Conservation (phyloP, 192 early-diverging fungal genomes). For the Dissophora ornata region DNA sequence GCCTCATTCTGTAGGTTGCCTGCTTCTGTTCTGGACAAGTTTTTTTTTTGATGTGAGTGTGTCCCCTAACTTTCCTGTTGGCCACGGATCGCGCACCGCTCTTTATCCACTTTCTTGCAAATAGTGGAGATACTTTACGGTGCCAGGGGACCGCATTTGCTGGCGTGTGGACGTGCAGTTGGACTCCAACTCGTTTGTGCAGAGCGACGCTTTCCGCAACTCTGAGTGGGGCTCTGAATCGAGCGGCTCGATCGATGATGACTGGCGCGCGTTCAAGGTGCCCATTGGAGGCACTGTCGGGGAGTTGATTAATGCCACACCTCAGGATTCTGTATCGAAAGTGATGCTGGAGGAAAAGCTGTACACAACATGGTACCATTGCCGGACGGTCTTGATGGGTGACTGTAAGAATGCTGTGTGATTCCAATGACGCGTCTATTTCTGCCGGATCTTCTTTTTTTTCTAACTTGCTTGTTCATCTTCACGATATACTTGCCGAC, state of each 20-base stretch:
- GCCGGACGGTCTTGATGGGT: conserved; percentile 14
- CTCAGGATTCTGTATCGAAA: conserved; percentile 2
- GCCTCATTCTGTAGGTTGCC: background rate
- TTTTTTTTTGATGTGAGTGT: too few relatives aligned
- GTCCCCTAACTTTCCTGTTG: too few relatives aligned
- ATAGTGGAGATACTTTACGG: conserved; percentile 10
- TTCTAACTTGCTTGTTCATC: background rate
- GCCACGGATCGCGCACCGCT: too few relatives aligned
- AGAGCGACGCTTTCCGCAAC: background rate
- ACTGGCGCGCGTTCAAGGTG: conserved; percentile 4
- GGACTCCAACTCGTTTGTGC: background rate
- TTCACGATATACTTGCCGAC: too few relatives aligned
- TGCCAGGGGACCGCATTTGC: background rate
- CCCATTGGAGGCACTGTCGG: conserved; percentile 1
- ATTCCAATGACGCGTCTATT: too few relatives aligned
- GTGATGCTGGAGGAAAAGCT: conserved; percentile 26
- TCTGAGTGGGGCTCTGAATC: conserved; percentile 13
- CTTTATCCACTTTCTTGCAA: too few relatives aligned
- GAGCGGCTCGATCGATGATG: background rate
- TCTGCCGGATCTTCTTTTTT: too few relatives aligned
- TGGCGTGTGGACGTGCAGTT: conserved; percentile 16
- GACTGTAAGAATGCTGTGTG: conserved; percentile 1
- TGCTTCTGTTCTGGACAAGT: too few relatives aligned
- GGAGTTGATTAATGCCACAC: conserved; percentile 3
- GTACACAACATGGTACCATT: conserved; percentile 8